These are phyloP conservation scores for Oryza meyeriana DNA, from an alignment of 176 grass and related monocot species.

Conservation along the genomic window DNA sequence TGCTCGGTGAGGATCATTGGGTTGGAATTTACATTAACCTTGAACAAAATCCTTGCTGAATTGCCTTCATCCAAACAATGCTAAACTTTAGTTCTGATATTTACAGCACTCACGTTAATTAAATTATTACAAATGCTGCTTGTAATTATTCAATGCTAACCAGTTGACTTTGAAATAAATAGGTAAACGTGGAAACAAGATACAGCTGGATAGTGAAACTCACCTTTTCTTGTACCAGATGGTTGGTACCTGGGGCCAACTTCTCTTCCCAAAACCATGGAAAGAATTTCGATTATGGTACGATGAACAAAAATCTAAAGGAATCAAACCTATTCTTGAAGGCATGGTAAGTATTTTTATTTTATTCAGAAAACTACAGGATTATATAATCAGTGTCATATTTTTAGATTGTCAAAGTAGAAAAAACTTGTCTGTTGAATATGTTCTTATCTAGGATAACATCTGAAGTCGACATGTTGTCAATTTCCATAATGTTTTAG, in stretches of 20 bases:
- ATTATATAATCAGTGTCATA: conserved; percentile 13
- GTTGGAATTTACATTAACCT: neutral
- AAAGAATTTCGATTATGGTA: conserved; percentile 97
- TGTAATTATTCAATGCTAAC: conserved; percentile 24
- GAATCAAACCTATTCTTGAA: conserved; percentile 85
- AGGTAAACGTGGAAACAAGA: conserved; percentile 97
- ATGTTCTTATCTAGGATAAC: conserved; percentile 10
- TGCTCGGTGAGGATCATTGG: neutral
- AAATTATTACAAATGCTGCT: conserved; percentile 11
- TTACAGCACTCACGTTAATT: neutral
- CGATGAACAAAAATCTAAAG: conserved; percentile 80
- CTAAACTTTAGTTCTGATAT: neutral
- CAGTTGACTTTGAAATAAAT: conserved; percentile 34
- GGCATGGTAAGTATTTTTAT: conserved; percentile 78
- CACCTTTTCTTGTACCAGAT: conserved; percentile 95
- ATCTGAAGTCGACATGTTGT: conserved; percentile 11
- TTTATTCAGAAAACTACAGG: neutral
- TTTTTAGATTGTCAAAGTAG: neutral
- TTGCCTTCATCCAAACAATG: neutral
- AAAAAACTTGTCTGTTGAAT: neutral
- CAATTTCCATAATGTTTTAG: conserved; percentile 30
- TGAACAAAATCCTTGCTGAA: neutral
- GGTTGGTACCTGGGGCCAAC: conserved; percentile 98
- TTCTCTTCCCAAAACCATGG: conserved; percentile 99
- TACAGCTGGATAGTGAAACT: conserved; percentile 66